These are phyloP conservation scores for Apiotrichum domesticum DNA, from an alignment of 1,284 basidiomycete species.

Conservation along the genomic window DNA sequence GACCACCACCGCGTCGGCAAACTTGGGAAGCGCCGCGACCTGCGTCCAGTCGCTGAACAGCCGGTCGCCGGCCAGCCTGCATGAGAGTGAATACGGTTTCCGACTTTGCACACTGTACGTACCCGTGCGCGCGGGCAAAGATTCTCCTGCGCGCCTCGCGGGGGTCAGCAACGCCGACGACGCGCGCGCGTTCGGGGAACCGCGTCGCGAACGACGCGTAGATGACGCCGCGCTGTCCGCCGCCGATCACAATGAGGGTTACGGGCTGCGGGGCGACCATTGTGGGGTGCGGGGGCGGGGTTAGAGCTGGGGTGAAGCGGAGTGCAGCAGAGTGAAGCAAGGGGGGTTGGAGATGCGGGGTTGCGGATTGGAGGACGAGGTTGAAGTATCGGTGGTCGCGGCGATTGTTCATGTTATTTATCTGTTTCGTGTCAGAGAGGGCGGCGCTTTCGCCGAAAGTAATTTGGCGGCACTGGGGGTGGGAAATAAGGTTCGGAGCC, in stretches of 20 bases:
- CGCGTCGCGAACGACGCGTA: constrained; percentile 62
- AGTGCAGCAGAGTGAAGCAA: too few species aligned
- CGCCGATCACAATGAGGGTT: constrained; percentile 59
- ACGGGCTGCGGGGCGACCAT: constrained; percentile 34
- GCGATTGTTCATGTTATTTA: too few species aligned
- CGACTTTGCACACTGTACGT: constrained; percentile 4
- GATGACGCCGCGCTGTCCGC: constrained; percentile 71
- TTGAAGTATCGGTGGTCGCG: too few species aligned
- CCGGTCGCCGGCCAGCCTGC: constrained; percentile 56
- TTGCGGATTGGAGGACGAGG: too few species aligned
- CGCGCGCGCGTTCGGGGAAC: constrained; percentile 59
- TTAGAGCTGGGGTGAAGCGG: too few species aligned
- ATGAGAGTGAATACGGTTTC: not conserved
- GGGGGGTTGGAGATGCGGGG: too few species aligned
- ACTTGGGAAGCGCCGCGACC: constrained; percentile 58
- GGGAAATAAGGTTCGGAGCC: too few species aligned
- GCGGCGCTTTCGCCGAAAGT: too few species aligned
- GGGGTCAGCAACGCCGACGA: constrained; percentile 77
- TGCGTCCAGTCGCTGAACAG: constrained; percentile 68
- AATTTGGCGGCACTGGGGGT: too few species aligned
- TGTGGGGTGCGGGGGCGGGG: too few species aligned
- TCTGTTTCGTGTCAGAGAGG: too few species aligned
- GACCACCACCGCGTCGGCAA: constrained; percentile 73
- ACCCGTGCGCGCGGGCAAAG: constrained; percentile 55
- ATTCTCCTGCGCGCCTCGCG: constrained; percentile 58